Evolutionary conservation across 2,329 filamentous ascomycete genomes (phyloP).

Genomic region (Botrytis cinerea): DNA sequence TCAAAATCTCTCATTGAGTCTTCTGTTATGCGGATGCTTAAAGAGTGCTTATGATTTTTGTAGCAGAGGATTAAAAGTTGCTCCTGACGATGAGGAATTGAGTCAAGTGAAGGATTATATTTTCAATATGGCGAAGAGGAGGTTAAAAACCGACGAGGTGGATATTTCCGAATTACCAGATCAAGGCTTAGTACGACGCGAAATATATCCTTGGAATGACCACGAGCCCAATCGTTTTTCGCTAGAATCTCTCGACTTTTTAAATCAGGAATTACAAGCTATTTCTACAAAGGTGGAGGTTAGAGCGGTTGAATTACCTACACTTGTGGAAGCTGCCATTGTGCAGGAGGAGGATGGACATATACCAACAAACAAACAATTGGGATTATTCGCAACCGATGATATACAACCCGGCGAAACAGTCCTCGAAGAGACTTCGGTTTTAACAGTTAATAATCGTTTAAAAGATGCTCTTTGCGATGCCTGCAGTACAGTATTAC

Average conservation of each 20-base stretch:
- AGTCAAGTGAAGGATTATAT: conserved; percentile 56
- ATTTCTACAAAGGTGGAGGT: conserved; percentile 84
- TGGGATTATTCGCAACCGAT: conserved; percentile 86
- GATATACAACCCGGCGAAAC: conserved; percentile 76
- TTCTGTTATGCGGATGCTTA: conserved; percentile 67
- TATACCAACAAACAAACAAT: conserved; percentile 67
- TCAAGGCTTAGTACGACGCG: conserved; percentile 66
- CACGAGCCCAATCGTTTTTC: conserved; percentile 71
- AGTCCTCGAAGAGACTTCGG: conserved; percentile 78
- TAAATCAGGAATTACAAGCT: conserved; percentile 69
- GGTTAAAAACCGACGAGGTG: conserved; percentile 48
- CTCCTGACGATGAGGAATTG: conserved; percentile 58
- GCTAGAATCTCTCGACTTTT: conserved; percentile 64
- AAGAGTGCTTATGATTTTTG: conserved; percentile 68
- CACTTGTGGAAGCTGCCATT: conserved; percentile 56
- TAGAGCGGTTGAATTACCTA: conserved; percentile 71
- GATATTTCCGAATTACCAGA: conserved; percentile 64
- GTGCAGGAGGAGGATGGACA: conserved; percentile 52
- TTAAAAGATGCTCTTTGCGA: conserved; percentile 87
- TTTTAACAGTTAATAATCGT: conserved; percentile 86
- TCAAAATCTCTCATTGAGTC: conserved; percentile 58
- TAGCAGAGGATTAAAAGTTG: conserved; percentile 58
- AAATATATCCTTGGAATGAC: conserved; percentile 70
- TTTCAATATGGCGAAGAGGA: conserved; percentile 52
- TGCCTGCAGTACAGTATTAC: conserved; percentile 77